phyloP scores from a whole-genome alignment of 2,329 filamentous ascomycete species.

The Endothia cerciana region DNA sequence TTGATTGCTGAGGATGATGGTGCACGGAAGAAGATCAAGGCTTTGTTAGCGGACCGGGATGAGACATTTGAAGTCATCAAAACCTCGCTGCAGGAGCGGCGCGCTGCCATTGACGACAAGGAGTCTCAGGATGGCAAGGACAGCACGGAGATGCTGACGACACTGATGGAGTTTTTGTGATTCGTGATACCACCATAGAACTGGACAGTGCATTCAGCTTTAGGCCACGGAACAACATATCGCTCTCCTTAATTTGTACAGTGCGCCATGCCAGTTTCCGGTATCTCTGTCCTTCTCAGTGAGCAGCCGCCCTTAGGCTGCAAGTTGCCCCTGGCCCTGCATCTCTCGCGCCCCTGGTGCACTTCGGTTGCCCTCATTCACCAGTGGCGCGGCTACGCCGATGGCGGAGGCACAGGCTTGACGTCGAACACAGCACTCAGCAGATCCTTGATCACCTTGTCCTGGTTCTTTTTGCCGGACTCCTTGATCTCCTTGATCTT shows the following conservation, averaged over 20 bases:
- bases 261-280: constrained; percentile 10
- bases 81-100: constrained; percentile 67
- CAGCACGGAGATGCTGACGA: constrained; percentile 57
- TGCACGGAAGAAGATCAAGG: constrained; percentile 66
- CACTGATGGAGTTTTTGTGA: constrained; percentile 55
- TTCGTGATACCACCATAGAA: constrained; percentile 30
- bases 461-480: constrained; percentile 78
- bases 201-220: constrained; percentile 21
- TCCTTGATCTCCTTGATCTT: constrained; percentile 83
- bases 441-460: constrained; percentile 80
- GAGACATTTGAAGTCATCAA: constrained; percentile 67
- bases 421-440: constrained; percentile 85
- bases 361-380: not conserved
- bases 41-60: constrained; percentile 68
- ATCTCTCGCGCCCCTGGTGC: not conserved
- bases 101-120: constrained; percentile 47
- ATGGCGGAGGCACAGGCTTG: constrained; percentile 63
- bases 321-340: not conserved
- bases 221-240: constrained; percentile 4
- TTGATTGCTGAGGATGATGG: constrained; percentile 86
- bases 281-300: not conserved
- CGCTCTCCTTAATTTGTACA: constrained; percentile 17
- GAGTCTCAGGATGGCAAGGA: constrained; percentile 63
- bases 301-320: not conserved
- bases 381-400: constrained; percentile 28